phyloP scores from a whole-genome alignment of 208 protist species.

The Crithidia expoeki region DNA sequence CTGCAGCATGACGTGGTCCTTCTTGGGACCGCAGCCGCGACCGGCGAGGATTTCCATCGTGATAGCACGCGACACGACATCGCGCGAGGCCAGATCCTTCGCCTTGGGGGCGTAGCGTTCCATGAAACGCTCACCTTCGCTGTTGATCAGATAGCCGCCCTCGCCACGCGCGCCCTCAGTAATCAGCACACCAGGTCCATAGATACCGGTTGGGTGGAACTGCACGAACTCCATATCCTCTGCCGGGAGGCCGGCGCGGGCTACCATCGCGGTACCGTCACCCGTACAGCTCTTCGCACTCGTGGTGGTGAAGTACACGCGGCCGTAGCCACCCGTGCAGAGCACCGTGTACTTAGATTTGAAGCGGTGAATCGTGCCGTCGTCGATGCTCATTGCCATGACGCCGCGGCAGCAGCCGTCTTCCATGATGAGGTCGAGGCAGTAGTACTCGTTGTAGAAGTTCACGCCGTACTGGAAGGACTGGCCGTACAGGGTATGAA shows the following conservation, averaged over 20 bases:
- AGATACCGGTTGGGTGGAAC: slow-evolving; percentile 99
- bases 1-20: slow-evolving; percentile 98
- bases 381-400: slow-evolving; percentile 97
- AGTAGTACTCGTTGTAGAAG: slow-evolving; percentile 99
- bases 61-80: slow-evolving; percentile 99
- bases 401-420: slow-evolving; percentile 96
- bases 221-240: slow-evolving; percentile 99
- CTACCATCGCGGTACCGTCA: slow-evolving; percentile 98
- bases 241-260: slow-evolving; percentile 96
- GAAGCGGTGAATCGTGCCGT: slow-evolving; percentile 98
- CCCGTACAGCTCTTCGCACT: slow-evolving; percentile 99
- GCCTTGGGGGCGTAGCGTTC: slow-evolving; percentile 98
- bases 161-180: slow-evolving; percentile 97
- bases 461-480: slow-evolving; percentile 95
- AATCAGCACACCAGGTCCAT: slow-evolving; percentile 98
- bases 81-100: slow-evolving; percentile 99
- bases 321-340: slow-evolving; percentile 98
- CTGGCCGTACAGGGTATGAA: slow-evolving; percentile 99
- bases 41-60: slow-evolving; percentile 98
- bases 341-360: slow-evolving; percentile 96
- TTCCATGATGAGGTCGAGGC: slow-evolving; percentile 99
- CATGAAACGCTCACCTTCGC: slow-evolving; percentile 98
- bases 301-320: slow-evolving; percentile 97
- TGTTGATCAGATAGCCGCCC: slow-evolving; percentile 99
- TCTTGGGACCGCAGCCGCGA: slow-evolving; percentile 93